A percentile compares a stretch with the other conserved stretches of the same genome.
phyloP scores from a whole-genome alignment of 2,329 filamentous ascomycete species.

The Dendryphion nanum region DNA sequence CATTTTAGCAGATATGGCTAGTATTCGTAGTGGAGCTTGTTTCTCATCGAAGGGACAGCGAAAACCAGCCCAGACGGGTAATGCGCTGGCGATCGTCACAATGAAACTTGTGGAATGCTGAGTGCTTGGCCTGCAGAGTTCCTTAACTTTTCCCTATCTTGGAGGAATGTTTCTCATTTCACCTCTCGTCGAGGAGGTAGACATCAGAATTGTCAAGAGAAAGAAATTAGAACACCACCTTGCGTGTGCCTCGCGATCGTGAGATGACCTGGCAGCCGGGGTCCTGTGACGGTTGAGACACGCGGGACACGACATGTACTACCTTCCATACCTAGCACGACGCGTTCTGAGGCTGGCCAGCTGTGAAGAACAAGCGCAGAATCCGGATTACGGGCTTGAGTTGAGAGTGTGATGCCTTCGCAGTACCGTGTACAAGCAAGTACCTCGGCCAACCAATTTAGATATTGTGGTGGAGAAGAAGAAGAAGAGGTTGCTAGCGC shows the following conservation, averaged over 20 bases:
- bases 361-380: no score
- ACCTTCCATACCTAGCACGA: slow-evolving; percentile 7
- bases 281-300: slow-evolving; percentile 3
- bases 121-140: slow-evolving; percentile 2
- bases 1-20: no score
- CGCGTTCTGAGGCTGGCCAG: not conserved
- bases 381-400: no score
- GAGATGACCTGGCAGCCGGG: not conserved
- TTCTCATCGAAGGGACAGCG: no score
- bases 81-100: no score
- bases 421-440: no score
- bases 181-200: not conserved
- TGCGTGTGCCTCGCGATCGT: slow-evolving; percentile 1
- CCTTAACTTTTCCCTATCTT: not conserved
- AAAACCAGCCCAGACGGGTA: no score
- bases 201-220: not conserved
- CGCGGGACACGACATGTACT: slow-evolving; percentile 1
- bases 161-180: not conserved
- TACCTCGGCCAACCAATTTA: not conserved
- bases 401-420: no score
- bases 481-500: not conserved
- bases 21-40: no score
- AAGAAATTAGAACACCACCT: slow-evolving; percentile 7
- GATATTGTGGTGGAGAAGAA: not conserved
- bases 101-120: slow-evolving; percentile 7